Evolutionary conservation across 2,329 filamentous ascomycete genomes (phyloP), one percentile per base, ranked within the genome.

Genomic region (Trichoderma citrinoviride): DNA sequence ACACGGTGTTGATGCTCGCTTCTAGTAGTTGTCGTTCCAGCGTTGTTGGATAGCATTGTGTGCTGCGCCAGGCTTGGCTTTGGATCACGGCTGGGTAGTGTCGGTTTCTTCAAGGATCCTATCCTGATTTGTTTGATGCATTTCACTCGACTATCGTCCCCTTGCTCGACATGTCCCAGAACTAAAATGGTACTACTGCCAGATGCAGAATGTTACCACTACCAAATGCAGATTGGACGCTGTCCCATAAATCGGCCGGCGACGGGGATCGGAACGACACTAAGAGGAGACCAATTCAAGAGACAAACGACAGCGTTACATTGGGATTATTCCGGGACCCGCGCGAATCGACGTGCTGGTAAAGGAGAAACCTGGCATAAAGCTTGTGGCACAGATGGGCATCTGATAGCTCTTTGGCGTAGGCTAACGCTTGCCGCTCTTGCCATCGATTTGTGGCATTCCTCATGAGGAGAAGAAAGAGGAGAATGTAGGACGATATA

Each of bases 81-180:
- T 49, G 56, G 25, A 14, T n/a, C 29, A 40, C 10, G 56, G 33
- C 49, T 60, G 56, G 49, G 44, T 60, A 60, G 41, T 50, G 27
- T 50, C 12, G 25, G 25, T 5, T n/a, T 37, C 12, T 33, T 33
- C 29, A 23, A n/a, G 27, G 19, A 37, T 40, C 19, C 52, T 55
- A 55, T 33, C 29, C 29, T 37, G 33, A 37, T 14, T 37, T 37
- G 10, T 37, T 37, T 37, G 4, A 14, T 37, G 33, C 33, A 14
- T 12, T 12, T 1, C 10, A 37, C 33, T 37, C 12, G 12, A 14
- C 33, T 37, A 37, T 56, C 56, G 15, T 14, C 23, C 25, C 54
- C 17, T 29, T 29, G 40, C 14, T 57, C 7, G 25, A 57, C 33
- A 44, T 57, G 40, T 57, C 46, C 54, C 43, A 57, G 40, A 27